Evolutionary conservation across 2,329 filamentous ascomycete genomes (phyloP), one percentile per base, ranked within the genome.

Genomic region (Trichoderma sp.): DNA sequence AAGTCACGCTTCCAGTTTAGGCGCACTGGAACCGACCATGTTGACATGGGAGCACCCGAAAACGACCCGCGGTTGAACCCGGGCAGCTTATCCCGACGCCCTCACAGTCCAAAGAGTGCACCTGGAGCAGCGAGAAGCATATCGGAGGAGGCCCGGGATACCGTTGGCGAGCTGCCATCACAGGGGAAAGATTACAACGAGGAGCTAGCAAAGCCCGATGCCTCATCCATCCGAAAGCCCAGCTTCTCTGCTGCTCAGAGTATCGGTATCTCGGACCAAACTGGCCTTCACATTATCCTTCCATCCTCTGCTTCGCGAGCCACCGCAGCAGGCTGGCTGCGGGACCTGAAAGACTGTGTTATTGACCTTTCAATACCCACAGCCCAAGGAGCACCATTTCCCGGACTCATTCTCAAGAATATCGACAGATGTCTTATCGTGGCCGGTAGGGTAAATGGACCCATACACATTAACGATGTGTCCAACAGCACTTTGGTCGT

Each of bases 1-100:
- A 93, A 93, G 79, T 90, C 92, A 12, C 94, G 95, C 77, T 98
- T 98, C 84, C 90, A 93, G 72, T 98, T 98, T 87, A 97, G 86
- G 79, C 78, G 81, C 76, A 69, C 78, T 75, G 60, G 35, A 38
- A 73, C 79, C 33, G 53, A 78, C 21, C 83, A 84, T 76, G 85
- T 88, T 18, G 84, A 85, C 71, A 85, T 87, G 85, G 83, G 84
- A n/a, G 80, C 82, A 1, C 78, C 83, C 11, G 83, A 85, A 77
- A 85, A 85, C 75, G 86, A 89, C 78, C 83, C 86, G 4, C 84
- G 87, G 4, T 79, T 86, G 18, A 81, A 82, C 71, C 83, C 84
- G 0, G 82, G 84, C 56, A 83, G 82, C 74, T 77, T 82, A 65
- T 80, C 83, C 24, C 82, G 81, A 41, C 80, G 80, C 63, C 74